These are phyloP conservation scores for Ustilago hordei DNA, from an alignment of 1,284 basidiomycete species.

Conservation along the genomic window DNA sequence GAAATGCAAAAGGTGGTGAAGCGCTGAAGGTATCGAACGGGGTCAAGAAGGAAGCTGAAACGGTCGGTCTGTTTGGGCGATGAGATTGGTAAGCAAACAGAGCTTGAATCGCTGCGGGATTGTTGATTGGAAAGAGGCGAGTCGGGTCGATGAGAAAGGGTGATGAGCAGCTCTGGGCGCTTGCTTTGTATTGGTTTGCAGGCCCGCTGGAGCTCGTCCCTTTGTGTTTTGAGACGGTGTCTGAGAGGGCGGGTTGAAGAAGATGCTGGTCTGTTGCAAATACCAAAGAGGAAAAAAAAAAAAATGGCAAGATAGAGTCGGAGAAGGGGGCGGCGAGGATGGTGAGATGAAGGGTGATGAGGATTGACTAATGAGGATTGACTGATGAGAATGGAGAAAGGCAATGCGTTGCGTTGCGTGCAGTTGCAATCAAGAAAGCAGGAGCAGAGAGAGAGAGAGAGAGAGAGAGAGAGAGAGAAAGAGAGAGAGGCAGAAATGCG, in stretches of 20 bases:
- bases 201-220: not conserved
- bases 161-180: not conserved
- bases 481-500: not conserved
- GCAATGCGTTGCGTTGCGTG: constrained; percentile 4
- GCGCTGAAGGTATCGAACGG: not conserved
- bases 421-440: not conserved
- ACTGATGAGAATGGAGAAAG: not conserved
- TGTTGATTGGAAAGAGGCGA: not conserved
- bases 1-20: not conserved
- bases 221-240: not conserved
- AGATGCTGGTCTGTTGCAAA: not conserved
- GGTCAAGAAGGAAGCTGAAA: not conserved
- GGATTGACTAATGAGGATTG: not conserved
- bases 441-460: not conserved
- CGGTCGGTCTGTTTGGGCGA: not conserved
- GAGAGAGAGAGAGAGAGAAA: too few species aligned
- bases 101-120: not conserved
- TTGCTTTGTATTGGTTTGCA: not conserved
- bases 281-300: not conserved
- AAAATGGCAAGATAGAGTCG: not conserved
- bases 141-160: not conserved
- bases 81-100: not conserved
- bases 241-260: not conserved
- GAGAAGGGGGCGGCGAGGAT: not conserved
- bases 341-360: not conserved